Percentiles rank a stretch among this genome's conserved stretches.
phyloP scores from a whole-genome alignment of 805 yeast genomes.

The Starmerella kuoi region DNA sequence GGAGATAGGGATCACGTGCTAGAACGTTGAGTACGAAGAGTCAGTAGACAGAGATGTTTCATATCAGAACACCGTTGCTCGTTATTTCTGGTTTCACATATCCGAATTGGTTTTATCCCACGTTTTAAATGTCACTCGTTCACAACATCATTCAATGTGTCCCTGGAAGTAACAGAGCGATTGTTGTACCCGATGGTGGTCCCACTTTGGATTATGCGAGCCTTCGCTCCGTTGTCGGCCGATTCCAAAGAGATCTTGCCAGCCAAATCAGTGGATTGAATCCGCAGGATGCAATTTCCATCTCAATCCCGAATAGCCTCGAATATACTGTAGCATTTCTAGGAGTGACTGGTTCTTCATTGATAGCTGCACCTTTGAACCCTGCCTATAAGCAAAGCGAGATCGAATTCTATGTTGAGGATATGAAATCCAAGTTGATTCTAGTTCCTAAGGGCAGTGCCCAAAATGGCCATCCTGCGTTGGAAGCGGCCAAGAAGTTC shows the following conservation, averaged over 20 bases:
- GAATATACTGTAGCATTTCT: slow-evolving; percentile 48
- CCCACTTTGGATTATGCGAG: slow-evolving; percentile 36
- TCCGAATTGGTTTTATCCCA: too few relatives aligned
- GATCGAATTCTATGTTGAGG: slow-evolving; percentile 52
- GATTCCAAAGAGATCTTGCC: slow-evolving; percentile 35
- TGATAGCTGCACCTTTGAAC: slow-evolving; percentile 59
- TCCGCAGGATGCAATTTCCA: slow-evolving; percentile 41
- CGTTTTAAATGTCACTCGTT: slow-evolving; percentile 20
- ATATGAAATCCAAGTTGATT: slow-evolving; percentile 44
- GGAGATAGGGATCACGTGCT: too few relatives aligned
- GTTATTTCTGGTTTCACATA: too few relatives aligned
- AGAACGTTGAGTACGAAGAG: too few relatives aligned
- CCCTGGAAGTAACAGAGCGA: slow-evolving; percentile 15
- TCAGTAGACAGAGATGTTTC: too few relatives aligned
- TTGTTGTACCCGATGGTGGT: slow-evolving; percentile 38
- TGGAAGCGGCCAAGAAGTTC: slow-evolving; percentile 40
- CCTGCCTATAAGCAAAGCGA: slow-evolving; percentile 49
- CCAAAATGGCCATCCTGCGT: slow-evolving; percentile 32
- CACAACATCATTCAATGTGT: slow-evolving; percentile 13
- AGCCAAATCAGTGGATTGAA: slow-evolving; percentile 17
- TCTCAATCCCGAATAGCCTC: slow-evolving; percentile 47
- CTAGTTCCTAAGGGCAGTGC: slow-evolving; percentile 45
- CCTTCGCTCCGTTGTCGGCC: slow-evolving; percentile 36
- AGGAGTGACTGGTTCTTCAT: slow-evolving; percentile 43
- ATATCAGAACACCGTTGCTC: too few relatives aligned